phyloP scores from a whole-genome alignment of 2,329 filamentous ascomycete species.

The Talaromyces sp. region DNA sequence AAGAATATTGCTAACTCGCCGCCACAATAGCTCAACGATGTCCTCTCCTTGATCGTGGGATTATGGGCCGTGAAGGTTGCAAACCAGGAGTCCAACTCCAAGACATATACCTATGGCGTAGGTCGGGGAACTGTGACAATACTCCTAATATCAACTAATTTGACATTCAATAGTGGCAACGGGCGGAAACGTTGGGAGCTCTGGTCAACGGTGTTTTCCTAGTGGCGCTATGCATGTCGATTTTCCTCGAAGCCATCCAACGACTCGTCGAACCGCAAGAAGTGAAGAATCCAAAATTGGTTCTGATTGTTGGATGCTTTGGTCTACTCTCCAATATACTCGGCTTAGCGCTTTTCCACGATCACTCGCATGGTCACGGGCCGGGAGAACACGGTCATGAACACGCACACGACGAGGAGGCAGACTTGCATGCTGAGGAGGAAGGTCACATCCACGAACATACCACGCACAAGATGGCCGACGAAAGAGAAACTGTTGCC shows the following conservation, averaged over 20 bases:
- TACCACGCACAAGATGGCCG: conserved; percentile 40
- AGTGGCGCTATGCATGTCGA: conserved; percentile 91
- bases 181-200: conserved; percentile 91
- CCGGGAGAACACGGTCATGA: conserved; percentile 42
- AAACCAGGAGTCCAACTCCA: conserved; percentile 70
- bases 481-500: conserved; percentile 55
- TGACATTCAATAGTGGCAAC: conserved; percentile 71
- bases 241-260: conserved; percentile 90
- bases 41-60: conserved; percentile 86
- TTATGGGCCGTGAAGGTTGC: conserved; percentile 92
- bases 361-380: conserved; percentile 80
- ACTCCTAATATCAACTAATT: neutral
- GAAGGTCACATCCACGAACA: conserved; percentile 40
- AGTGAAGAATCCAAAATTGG: conserved; percentile 77
- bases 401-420: conserved; percentile 49
- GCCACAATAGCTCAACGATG: conserved; percentile 79
- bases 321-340: conserved; percentile 84
- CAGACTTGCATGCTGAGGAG: conserved; percentile 39
- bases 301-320: conserved; percentile 81
- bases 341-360: conserved; percentile 85
- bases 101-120: conserved; percentile 92
- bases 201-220: conserved; percentile 97
- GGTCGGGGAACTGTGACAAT: conserved; percentile 34
- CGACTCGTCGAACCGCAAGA: conserved; percentile 87
- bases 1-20: neutral